phyloP scores from a whole-genome alignment of 2,329 filamentous ascomycete genomes.

The Orbilia oligospora region DNA sequence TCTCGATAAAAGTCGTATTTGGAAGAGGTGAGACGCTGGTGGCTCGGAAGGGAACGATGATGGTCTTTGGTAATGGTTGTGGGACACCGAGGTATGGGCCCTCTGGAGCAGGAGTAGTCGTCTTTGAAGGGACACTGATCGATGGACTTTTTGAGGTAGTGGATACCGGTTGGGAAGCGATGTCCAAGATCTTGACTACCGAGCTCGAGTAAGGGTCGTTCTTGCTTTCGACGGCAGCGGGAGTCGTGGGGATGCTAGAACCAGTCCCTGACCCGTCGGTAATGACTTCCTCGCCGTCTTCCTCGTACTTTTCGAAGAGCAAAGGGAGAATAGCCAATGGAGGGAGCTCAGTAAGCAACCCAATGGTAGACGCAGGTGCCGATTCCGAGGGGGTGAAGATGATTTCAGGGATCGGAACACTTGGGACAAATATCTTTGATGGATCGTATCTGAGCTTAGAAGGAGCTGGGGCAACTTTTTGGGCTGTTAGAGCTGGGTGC shows the following conservation, averaged over 20 bases:
- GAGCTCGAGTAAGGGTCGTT: not conserved
- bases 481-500: no score
- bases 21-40: not conserved
- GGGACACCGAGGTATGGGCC: not conserved
- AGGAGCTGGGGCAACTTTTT: not conserved
- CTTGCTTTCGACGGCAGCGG: not conserved
- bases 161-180: not conserved
- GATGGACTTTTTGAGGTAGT: not conserved
- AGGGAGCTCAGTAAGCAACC: conserved; percentile 1
- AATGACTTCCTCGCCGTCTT: conserved; percentile 19
- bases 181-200: no score
- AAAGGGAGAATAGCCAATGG: conserved; percentile 19
- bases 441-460: conserved; percentile 13
- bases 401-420: not conserved
- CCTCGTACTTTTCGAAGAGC: conserved; percentile 29
- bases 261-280: not conserved
- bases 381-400: not conserved
- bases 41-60: not conserved
- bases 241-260: conserved; percentile 5
- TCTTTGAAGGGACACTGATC: not conserved
- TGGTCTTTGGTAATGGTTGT: conserved; percentile 1
- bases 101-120: conserved; percentile 2
- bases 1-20: not conserved
- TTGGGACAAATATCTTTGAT: conserved; percentile 2
- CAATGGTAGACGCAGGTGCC: not conserved